Evolutionary conservation across 2,329 filamentous ascomycete species (phyloP).

Genomic region (Claviceps purpurea): DNA sequence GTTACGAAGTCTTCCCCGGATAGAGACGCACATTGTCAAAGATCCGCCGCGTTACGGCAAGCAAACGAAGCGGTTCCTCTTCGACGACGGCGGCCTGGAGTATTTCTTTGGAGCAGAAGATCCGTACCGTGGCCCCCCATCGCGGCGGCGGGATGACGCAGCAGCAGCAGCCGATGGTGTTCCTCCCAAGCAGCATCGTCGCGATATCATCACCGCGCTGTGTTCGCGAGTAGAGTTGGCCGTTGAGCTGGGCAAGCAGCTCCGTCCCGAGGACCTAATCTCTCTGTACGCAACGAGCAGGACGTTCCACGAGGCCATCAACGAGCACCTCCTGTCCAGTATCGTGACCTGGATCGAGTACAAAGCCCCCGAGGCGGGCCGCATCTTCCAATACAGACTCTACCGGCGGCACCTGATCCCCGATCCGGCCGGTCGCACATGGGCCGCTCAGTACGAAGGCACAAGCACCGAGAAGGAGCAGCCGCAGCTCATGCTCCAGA

Average conservation of each 20-base stretch:
- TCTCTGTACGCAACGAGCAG: conserved; percentile 51
- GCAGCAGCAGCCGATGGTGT: neutral
- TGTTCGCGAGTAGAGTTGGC: conserved; percentile 36
- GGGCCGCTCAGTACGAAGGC: conserved; percentile 12
- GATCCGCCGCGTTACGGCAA: conserved; percentile 6
- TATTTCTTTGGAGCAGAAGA: conserved; percentile 17
- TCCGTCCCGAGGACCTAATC: conserved; percentile 43
- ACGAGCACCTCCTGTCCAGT: conserved; percentile 44
- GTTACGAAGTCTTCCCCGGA: neutral
- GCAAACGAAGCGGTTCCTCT: conserved; percentile 15
- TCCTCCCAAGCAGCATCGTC: conserved; percentile 12
- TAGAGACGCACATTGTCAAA: conserved; percentile 5
- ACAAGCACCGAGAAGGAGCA: conserved; percentile 1
- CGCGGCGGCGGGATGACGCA: neutral
- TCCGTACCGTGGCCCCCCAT: conserved; percentile 13
- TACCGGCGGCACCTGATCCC: conserved; percentile 43
- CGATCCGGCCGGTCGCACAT: conserved; percentile 41
- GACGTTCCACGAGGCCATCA: conserved; percentile 46
- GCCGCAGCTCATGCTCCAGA: conserved; percentile 11
- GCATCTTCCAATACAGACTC: conserved; percentile 46
- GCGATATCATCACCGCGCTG: conserved; percentile 31
- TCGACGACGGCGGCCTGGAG: conserved; percentile 14
- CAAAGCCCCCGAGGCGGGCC: conserved; percentile 40
- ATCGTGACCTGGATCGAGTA: conserved; percentile 40
- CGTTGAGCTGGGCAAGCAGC: conserved; percentile 39